Evolutionary conservation across 257 asterid species (phyloP), one percentile per base, ranked within the genome.

Genomic region (Dorcoceras hygrometricum): DNA sequence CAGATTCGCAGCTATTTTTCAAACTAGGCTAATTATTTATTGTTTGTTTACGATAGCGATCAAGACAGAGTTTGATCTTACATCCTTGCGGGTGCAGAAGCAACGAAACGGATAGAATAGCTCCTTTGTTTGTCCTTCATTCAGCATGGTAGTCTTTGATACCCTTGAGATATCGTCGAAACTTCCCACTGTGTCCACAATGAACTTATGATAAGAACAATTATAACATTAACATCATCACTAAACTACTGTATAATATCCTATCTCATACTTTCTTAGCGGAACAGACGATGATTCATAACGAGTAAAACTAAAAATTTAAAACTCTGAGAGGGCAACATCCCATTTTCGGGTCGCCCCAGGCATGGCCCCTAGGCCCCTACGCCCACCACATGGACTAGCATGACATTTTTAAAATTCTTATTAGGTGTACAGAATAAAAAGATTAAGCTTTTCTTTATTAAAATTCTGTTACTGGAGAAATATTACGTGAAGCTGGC

Each of bases 81-180:
- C 90, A 74, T 79, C 82, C 70, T 82, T 79, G 51, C 84, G 78
- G 26, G 81, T 76, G 66, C 84, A 79, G 64, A 65, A 79, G 75
- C 73, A 75, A 46, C 80, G 76, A 57, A 76, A 79, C 31, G 79
- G 80, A 69, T 69, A 80, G 75, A 79, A 79, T 46, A 79, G 62
- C 19, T 79, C 81, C 68, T 70, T 79, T 26, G 73, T 56, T 51
- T 50, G 74, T 74, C 39, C 58, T 55, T 82, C 82, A 4, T 24
- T 11, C 1, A 67, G 78, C 54, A 18, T 5, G 54, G 20, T 46
- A 48, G 66, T 66, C 65, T 55, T 64, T 24, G 70, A 69, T 54
- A 23, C 63, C 60, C 27, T n/a, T 55, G 74, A 22, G 34, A 12
- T n/a, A 23, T 71, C 76, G 25, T 70, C 72, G 1, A 12, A 29